Conservation (phyloP, 768 basidiomycete species). For the Boletus sensibilis region DNA sequence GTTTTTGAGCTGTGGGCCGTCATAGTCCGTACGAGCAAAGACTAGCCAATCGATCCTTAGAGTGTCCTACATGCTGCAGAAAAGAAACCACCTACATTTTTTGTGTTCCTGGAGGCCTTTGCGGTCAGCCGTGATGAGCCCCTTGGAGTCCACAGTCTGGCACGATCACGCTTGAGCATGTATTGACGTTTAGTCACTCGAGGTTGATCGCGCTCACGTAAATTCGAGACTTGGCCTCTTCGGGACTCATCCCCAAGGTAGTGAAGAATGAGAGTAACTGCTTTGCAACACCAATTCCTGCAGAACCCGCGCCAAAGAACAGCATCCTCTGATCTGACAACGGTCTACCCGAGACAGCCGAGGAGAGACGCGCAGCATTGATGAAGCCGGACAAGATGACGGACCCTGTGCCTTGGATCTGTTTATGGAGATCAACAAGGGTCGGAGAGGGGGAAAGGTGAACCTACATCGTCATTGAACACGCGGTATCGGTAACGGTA, state of each 20-base stretch:
- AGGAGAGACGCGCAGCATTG: slow-evolving; percentile 65
- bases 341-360: slow-evolving; percentile 41
- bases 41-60: slow-evolving; percentile 33
- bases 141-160: slow-evolving; percentile 75
- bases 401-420: slow-evolving; percentile 73
- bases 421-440: background rate
- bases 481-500: slow-evolving; percentile 57
- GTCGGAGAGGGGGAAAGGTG: background rate
- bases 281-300: slow-evolving; percentile 55
- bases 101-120: slow-evolving; percentile 73
- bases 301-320: slow-evolving; percentile 56
- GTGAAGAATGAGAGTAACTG: slow-evolving; percentile 50
- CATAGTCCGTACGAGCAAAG: slow-evolving; percentile 71
- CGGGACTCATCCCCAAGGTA: slow-evolving; percentile 54
- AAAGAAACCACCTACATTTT: slow-evolving; percentile 44
- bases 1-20: slow-evolving; percentile 62
- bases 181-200: background rate
- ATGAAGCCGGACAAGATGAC: slow-evolving; percentile 76
- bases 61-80: background rate
- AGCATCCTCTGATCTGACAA: slow-evolving; percentile 53
- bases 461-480: slow-evolving; percentile 72
- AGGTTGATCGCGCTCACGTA: slow-evolving; percentile 47
- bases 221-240: slow-evolving; percentile 65
- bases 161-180: slow-evolving; percentile 13
- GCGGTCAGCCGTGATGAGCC: slow-evolving; percentile 69